Evolutionary conservation across 164 flowering plant species (phyloP), one percentile per base, ranked within the genome.

Genomic region (Santalum album): DNA sequence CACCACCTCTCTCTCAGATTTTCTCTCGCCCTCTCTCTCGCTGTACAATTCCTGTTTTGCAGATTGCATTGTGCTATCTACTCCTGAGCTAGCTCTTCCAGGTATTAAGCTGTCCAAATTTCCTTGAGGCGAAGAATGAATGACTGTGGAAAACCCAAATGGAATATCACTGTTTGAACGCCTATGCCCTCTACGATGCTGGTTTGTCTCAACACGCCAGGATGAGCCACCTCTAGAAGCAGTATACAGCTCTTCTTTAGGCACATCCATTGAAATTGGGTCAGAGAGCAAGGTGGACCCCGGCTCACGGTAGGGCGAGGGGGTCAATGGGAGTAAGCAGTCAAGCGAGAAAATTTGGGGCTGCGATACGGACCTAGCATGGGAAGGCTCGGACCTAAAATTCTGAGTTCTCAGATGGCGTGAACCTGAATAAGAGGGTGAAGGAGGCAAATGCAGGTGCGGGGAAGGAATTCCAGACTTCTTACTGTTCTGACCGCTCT

Each of bases 81-180:
- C 9, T 29, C 34, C 61, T 76, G 85, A 60, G 35, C 68, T 0
- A 87, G 78, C 66, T 78, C n/a, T 82, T 7, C 51, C 46, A 7
- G 34, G 6, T 29, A 9, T 3, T 29, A 29, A 29, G 34, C 34
- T n/a, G n/a, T n/a, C n/a, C n/a, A n/a, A n/a, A 29, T 29, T 9
- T 3, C 4, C 34, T 29, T 29, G 34, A 9, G 86, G 75, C 0
- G 91, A 68, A 25, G 82, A 71, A 46, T 80, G 86, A 58, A 75
- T 56, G 10, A 76, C 48, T 23, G 70, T 46, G 2, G 81, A 67
- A 57, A 85, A 74, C 32, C 84, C 89, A 64, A 83, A 84, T 1
- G 97, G 95, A 10, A 87, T 80, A 58, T 94, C 99, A 69, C 97
- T 94, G 26, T 58, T 86, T 12, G 96, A 87, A 50, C 97, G 72